These are phyloP conservation scores for Gentiana macrophylla DNA, from an alignment of 257 asterid genomes.

Conservation along the genomic window DNA sequence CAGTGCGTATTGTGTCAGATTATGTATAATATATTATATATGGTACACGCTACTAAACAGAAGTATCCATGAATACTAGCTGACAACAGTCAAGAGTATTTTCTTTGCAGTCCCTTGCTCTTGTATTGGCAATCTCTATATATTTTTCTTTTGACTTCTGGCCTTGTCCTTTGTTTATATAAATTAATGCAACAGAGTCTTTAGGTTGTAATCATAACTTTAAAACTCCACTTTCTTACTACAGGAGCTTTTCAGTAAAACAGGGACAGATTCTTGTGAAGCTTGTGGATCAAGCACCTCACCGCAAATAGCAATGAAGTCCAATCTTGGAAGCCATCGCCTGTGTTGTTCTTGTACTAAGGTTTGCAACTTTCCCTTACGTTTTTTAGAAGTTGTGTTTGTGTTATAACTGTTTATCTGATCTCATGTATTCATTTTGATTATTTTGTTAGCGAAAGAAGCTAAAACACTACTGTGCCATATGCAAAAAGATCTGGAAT, in stretches of 20 bases:
- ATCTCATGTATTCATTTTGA: slow-evolving; percentile 11
- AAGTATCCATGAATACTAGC: too few species aligned
- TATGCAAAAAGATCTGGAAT: slow-evolving; percentile 90
- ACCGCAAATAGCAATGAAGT: slow-evolving; percentile 42
- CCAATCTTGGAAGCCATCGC: slow-evolving; percentile 45
- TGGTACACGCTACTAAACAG: too few species aligned
- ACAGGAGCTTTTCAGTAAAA: slow-evolving; percentile 45
- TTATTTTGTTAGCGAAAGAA: slow-evolving; percentile 63
- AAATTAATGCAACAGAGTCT: neutral
- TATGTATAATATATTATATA: too few species aligned
- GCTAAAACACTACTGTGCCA: slow-evolving; percentile 76
- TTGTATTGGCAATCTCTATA: neutral
- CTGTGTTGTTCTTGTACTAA: slow-evolving; percentile 83
- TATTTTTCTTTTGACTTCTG: neutral
- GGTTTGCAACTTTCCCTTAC: slow-evolving; percentile 37
- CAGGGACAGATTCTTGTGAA: slow-evolving; percentile 60
- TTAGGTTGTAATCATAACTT: neutral
- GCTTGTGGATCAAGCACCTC: slow-evolving; percentile 62
- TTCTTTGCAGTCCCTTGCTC: neutral
- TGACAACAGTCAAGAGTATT: neutral
- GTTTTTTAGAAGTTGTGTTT: slow-evolving; percentile 3
- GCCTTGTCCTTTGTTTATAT: neutral
- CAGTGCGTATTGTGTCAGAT: too few species aligned
- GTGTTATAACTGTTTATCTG: slow-evolving; percentile 5
- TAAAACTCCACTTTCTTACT: neutral